These are phyloP conservation scores for Fusarium hainanense DNA, from an alignment of 2,329 filamentous ascomycete genomes.

Conservation along the genomic window DNA sequence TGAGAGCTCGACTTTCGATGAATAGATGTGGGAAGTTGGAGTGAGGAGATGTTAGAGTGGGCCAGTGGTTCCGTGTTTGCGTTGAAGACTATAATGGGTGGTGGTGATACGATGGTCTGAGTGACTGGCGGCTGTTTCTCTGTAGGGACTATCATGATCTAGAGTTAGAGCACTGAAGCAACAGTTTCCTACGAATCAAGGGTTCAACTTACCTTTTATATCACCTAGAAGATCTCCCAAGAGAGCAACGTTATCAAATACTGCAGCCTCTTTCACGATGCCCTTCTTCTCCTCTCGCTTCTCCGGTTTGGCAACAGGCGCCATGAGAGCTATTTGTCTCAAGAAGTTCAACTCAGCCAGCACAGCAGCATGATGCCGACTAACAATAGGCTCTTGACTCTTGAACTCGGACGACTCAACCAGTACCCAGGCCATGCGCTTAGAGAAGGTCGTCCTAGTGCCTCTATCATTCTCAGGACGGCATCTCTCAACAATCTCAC, in stretches of 20 bases:
- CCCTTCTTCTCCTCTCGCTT: background rate
- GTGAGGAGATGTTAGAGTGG: background rate
- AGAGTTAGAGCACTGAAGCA: background rate
- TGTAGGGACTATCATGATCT: background rate
- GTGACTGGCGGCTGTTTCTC: background rate
- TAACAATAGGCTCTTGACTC: conserved; percentile 44
- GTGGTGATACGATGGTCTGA: background rate
- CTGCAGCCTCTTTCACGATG: background rate
- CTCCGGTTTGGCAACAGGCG: conserved; percentile 5
- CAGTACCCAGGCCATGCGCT: conserved; percentile 42
- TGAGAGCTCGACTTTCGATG: conserved; percentile 1
- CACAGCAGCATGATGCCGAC: conserved; percentile 46
- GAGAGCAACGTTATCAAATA: conserved; percentile 35
- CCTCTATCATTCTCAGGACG: conserved; percentile 36
- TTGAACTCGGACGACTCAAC: conserved; percentile 44
- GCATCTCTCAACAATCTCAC: conserved; percentile 47
- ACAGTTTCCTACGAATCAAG: too few species aligned
- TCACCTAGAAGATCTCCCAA: conserved; percentile 33
- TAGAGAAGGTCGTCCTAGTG: conserved; percentile 34
- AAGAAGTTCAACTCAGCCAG: conserved; percentile 47
- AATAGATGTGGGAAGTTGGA: background rate
- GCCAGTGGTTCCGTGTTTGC: background rate
- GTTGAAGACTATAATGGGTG: background rate
- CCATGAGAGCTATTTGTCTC: conserved; percentile 32
- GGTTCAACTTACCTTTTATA: background rate